phyloP scores from a whole-genome alignment of 2,329 filamentous ascomycete species.

The Cladophialophora chaetospira region DNA sequence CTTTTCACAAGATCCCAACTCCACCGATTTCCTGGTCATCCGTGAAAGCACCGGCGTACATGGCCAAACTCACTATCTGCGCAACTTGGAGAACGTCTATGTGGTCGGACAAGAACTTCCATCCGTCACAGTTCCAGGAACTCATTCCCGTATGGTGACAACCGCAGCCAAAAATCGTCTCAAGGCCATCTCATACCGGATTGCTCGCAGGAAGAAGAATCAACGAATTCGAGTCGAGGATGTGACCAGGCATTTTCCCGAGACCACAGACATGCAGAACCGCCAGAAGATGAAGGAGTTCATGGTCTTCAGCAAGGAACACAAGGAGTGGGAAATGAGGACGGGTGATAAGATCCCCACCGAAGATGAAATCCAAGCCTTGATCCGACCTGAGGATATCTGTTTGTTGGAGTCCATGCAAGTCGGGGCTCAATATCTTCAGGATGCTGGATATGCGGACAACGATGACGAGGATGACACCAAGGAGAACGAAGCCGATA shows the following conservation, averaged over 20 bases:
- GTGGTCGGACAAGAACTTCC: conserved; percentile 93
- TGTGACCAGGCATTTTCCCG: conserved; percentile 88
- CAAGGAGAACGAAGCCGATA: conserved; percentile 72
- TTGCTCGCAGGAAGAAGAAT: conserved; percentile 75
- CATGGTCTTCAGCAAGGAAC: conserved; percentile 83
- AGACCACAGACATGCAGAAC: conserved; percentile 92
- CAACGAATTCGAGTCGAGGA: conserved; percentile 73
- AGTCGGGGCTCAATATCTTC: conserved; percentile 84
- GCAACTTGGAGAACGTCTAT: conserved; percentile 87
- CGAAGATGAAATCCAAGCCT: conserved; percentile 74
- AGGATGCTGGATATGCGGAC: conserved; percentile 82
- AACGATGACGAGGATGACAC: conserved; percentile 54
- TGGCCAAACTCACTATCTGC: conserved; percentile 79
- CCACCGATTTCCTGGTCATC: conserved; percentile 83
- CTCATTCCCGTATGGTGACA: conserved; percentile 91
- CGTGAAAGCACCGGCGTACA: conserved; percentile 76
- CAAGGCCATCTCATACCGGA: conserved; percentile 91
- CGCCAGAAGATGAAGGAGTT: conserved; percentile 97
- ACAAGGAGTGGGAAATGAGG: conserved; percentile 81
- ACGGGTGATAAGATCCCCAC: conserved; percentile 75
- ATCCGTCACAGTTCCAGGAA: conserved; percentile 86
- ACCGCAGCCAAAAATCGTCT: conserved; percentile 96
- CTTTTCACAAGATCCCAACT: conserved; percentile 78
- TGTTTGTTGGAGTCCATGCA: conserved; percentile 96
- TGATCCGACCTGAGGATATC: conserved; percentile 95